Conservation (phyloP, 345 rosid species). For the Trapa incisa region DNA sequence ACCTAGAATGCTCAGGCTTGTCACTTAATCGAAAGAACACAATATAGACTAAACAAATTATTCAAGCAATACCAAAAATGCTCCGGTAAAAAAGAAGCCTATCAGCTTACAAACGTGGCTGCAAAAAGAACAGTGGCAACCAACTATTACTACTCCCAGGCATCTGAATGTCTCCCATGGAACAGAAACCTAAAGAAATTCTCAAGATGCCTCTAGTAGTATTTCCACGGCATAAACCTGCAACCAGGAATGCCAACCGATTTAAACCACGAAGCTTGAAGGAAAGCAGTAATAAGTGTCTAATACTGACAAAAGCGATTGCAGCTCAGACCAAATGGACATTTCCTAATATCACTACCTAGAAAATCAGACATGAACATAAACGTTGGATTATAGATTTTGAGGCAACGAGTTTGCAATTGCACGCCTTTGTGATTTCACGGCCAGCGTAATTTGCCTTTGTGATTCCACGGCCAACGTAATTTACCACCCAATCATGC, state of each 20-base stretch:
- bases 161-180: constrained; percentile 11
- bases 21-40: neutral
- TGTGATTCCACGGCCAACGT: neutral
- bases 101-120: constrained; percentile 33
- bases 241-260: constrained; percentile 7
- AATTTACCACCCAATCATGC: neutral
- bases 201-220: constrained; percentile 8
- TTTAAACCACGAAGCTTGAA: neutral
- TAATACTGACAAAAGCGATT: neutral
- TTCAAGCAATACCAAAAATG: neutral
- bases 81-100: neutral
- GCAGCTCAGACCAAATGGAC: neutral
- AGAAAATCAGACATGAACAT: neutral
- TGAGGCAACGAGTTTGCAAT: neutral
- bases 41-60: too few species aligned
- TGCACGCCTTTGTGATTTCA: neutral
- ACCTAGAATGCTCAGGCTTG: constrained; percentile 22
- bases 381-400: neutral
- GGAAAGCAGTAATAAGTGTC: neutral
- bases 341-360: neutral
- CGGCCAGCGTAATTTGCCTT: neutral
- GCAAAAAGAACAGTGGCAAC: constrained; percentile 21
- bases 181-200: constrained; percentile 9
- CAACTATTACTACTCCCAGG: constrained; percentile 15
- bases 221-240: constrained; percentile 24